A percentile compares a stretch with the other conserved stretches of the same genome.
Evolutionary conservation across 23 red algal genomes (phyloP).

Genomic region (Agarophyton chilense): DNA sequence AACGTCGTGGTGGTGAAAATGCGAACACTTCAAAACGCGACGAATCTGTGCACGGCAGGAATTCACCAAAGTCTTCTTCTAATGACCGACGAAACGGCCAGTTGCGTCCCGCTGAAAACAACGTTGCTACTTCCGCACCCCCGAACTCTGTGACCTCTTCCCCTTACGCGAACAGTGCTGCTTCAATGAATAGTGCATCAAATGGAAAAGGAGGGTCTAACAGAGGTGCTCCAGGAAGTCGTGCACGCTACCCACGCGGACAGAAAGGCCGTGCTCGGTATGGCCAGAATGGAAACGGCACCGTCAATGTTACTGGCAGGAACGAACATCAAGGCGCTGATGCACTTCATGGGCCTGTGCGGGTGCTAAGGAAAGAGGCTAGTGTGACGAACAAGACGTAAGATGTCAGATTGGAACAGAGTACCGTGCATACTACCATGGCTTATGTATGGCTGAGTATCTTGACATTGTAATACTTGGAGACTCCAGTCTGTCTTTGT

Average conservation of each 20-base stretch:
- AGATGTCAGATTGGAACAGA: constrained; percentile 6
- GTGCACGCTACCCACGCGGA: constrained; percentile 10
- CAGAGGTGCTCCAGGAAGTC: not conserved
- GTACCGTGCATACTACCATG: constrained; percentile 10
- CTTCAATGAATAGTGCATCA: not conserved
- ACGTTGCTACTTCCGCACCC: not conserved
- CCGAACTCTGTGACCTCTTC: not conserved
- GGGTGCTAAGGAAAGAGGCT: constrained; percentile 49
- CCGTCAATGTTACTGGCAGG: not conserved
- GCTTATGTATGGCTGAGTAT: not conserved
- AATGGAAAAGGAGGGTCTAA: not conserved
- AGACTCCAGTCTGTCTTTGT: not conserved
- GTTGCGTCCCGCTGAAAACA: not conserved
- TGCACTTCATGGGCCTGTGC: constrained; percentile 35
- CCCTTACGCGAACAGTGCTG: not conserved
- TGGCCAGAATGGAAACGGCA: constrained; percentile 20
- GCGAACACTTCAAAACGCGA: not conserved
- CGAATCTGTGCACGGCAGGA: not conserved
- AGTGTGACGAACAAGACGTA: constrained; percentile 60
- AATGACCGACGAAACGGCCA: constrained; percentile 16
- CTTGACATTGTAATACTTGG: not conserved
- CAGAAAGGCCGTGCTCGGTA: constrained; percentile 16
- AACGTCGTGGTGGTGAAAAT: constrained; percentile 19
- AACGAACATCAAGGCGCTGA: not conserved
- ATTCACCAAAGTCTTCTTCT: not conserved